phyloP scores from a whole-genome alignment of 2,329 filamentous ascomycete species.

The Bipolaris cookei region DNA sequence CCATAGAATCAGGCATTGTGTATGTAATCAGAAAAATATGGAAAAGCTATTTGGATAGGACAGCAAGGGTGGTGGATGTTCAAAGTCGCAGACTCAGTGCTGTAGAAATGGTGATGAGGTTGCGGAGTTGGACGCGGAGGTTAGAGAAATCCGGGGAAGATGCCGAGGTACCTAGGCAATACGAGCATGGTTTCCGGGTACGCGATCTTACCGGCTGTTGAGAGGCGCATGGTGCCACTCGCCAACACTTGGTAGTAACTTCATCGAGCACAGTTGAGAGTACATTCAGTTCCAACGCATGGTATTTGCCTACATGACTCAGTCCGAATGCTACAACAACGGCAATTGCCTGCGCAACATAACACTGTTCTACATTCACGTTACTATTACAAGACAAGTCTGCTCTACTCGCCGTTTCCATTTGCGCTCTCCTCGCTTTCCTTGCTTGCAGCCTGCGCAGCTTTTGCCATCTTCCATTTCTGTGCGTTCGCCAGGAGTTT shows the following conservation, averaged over 20 bases:
- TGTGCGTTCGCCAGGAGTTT: slow-evolving; percentile 85
- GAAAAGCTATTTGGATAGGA: not conserved
- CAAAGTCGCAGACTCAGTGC: not conserved
- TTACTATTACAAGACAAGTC: not conserved
- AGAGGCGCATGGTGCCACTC: not conserved
- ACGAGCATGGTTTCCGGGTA: not conserved
- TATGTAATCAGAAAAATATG: not conserved
- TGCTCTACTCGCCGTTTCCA: slow-evolving; percentile 2
- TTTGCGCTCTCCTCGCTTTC: slow-evolving; percentile 5
- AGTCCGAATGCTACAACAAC: not conserved
- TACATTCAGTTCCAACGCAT: not conserved
- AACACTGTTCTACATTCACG: not conserved
- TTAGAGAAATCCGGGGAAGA: slow-evolving; percentile 36
- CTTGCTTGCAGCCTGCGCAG: slow-evolving; percentile 20
- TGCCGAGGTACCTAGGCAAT: slow-evolving; percentile 30
- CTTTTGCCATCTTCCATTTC: slow-evolving; percentile 76
- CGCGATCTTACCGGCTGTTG: slow-evolving; percentile 4
- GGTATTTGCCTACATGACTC: not conserved
- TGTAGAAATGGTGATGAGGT: slow-evolving; percentile 4
- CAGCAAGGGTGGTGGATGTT: not conserved
- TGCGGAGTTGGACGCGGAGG: slow-evolving; percentile 32
- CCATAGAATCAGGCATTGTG: slow-evolving; percentile 32
- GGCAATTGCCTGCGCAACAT: not conserved
- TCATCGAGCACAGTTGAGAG: not conserved
- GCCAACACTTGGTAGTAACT: not conserved